Evolutionary conservation across 2,329 filamentous ascomycete species (phyloP).

Genomic region (Blastomyces silverae): DNA sequence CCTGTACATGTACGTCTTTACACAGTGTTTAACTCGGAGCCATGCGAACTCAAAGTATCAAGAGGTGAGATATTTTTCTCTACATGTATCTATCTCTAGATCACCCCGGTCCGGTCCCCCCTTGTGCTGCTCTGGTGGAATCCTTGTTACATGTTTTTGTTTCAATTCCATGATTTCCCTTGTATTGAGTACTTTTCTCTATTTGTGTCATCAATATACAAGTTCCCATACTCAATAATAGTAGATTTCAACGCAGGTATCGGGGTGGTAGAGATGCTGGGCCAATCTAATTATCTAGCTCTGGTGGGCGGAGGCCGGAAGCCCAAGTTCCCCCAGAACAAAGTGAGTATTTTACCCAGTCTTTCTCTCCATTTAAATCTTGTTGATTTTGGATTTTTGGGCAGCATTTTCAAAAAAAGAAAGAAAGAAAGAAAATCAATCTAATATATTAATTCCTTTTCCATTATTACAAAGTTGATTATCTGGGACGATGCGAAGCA

Average conservation of each 20-base stretch:
- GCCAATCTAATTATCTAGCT: conserved; percentile 76
- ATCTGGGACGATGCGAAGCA: conserved; percentile 87
- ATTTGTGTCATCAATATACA: conserved; percentile 1
- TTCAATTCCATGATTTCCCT: neutral
- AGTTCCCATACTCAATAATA: neutral
- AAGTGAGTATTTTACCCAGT: conserved; percentile 45
- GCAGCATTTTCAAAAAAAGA: no score
- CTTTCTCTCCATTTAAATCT: neutral
- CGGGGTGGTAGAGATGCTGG: conserved; percentile 78
- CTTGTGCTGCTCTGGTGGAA: neutral
- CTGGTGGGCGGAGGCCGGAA: conserved; percentile 81
- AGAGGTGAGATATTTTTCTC: conserved; percentile 43
- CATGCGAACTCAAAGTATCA: conserved; percentile 61
- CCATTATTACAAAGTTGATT: conserved; percentile 48
- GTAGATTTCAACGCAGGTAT: conserved; percentile 74
- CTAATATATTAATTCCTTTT: conserved; percentile 4
- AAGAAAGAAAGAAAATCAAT: neutral
- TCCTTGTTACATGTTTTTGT: neutral
- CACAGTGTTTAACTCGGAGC: conserved; percentile 65
- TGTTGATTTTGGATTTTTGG: neutral
- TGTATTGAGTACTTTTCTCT: neutral
- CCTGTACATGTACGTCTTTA: conserved; percentile 9
- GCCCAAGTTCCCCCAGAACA: conserved; percentile 81
- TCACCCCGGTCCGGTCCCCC: neutral
- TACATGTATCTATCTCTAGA: neutral